These are phyloP conservation scores for Tolypocladium inflatum DNA, from an alignment of 2,329 filamentous ascomycete species.

Conservation along the genomic window DNA sequence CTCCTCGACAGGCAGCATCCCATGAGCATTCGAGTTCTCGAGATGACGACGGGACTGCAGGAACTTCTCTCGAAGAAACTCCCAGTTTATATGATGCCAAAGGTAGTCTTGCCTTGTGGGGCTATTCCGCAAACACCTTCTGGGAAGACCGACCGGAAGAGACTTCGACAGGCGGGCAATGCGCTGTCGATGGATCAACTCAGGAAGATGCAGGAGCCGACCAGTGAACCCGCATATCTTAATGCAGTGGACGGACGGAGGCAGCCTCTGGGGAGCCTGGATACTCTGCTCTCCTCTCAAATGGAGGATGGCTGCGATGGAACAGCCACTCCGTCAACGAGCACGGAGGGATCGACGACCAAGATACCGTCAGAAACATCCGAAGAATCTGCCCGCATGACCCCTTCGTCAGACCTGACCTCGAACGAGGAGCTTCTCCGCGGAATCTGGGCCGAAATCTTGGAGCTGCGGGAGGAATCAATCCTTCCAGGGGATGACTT, in stretches of 20 bases:
- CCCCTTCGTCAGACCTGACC: background rate
- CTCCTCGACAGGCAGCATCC: background rate
- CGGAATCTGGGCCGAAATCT: background rate
- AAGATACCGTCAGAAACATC: background rate
- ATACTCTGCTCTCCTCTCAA: background rate
- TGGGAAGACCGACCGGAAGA: slow-evolving; percentile 2
- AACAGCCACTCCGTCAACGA: background rate
- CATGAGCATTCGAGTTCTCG: background rate
- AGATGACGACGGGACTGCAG: background rate
- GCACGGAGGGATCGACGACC: background rate
- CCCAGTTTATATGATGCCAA: slow-evolving; percentile 3
- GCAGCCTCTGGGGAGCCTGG: background rate
- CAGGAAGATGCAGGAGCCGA: background rate
- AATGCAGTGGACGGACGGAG: background rate
- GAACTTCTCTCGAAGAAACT: background rate
- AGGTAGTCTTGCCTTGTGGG: background rate
- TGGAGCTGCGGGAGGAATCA: background rate
- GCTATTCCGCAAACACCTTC: background rate
- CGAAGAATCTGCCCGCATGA: background rate
- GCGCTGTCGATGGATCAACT: background rate
- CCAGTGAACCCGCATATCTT: background rate
- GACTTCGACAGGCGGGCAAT: background rate
- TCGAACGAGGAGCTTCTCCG: background rate
- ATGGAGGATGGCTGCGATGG: background rate
- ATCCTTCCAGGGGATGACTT: slow-evolving; percentile 1